Evolutionary conservation across 768 basidiomycete genomes (phyloP), one percentile per base, ranked within the genome.

Genomic region (Obba rivulosa): DNA sequence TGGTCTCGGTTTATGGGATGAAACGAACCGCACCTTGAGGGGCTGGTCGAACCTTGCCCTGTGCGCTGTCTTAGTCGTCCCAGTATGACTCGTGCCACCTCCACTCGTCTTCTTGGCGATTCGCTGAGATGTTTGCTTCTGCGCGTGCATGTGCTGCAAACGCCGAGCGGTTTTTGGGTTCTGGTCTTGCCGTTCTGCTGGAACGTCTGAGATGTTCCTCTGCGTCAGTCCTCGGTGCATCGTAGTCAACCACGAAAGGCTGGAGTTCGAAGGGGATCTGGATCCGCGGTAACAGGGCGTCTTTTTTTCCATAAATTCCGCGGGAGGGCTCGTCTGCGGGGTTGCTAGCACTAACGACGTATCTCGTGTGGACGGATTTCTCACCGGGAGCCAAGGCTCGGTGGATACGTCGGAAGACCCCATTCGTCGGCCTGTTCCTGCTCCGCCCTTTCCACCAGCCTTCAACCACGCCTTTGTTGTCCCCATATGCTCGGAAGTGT

Each of bases 401-500:
- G 10, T 56, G 63, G 23, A 71, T 50, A 8, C 54, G 45, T 20
- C 51, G 48, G 55, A 72, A 71, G 4, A 64, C 46, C 0, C 4
- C 4, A 28, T 73, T 74, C 35, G 51, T 52, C 1, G 40, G 46
- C 0, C 2, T 14, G 51, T 70, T 71, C 0, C 51, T 11, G 45
- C 69, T 70, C 0, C 58, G 35, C 0, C 66, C 63, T 0, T 62
- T 67, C 47, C 48, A 52, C 68, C 69, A 73, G 0, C 63, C 71
- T 8, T 69, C 61, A 3, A 74, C 60, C 2, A 73, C 62, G 0
- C 69, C 73, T 11, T 40, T 22, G 55, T 74, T 58, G 40, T 54
- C 54, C 3, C 23, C 41, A 47, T 8, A 69, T 57, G 31, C 60
- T 24, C 9, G 67, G 44, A 57, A 65, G 69, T 0, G 65, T 10